A percentile compares a stretch with the other conserved stretches of the same genome.
These are phyloP conservation scores for Verticillium dahliae DNA, from an alignment of 2,329 filamentous ascomycete species.

Conservation along the genomic window DNA sequence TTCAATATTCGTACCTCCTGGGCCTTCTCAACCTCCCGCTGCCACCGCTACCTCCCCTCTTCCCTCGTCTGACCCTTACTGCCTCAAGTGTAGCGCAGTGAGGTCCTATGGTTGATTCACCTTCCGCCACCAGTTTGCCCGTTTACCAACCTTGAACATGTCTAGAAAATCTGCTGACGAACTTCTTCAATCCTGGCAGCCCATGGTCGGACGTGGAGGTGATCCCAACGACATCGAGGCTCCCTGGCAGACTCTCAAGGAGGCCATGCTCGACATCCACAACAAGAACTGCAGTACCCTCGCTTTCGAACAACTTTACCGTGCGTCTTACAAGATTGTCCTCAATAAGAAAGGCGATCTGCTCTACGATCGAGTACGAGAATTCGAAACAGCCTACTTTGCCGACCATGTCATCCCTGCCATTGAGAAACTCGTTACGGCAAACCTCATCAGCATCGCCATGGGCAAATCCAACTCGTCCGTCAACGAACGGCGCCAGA, in stretches of 20 bases:
- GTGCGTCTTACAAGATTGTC: conserved; percentile 89
- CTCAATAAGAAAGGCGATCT: conserved; percentile 77
- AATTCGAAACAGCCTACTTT: conserved; percentile 80
- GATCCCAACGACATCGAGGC: conserved; percentile 75
- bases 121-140: background rate
- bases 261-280: conserved; percentile 82
- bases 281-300: conserved; percentile 82
- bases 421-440: conserved; percentile 66
- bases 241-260: conserved; percentile 71
- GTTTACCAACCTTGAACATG: background rate
- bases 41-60: background rate
- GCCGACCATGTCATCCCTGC: conserved; percentile 62
- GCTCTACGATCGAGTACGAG: conserved; percentile 73
- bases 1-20: background rate
- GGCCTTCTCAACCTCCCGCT: background rate
- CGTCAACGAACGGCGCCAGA: conserved; percentile 70
- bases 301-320: conserved; percentile 93
- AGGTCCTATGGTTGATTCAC: conserved; percentile 1
- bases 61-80: too few relatives aligned
- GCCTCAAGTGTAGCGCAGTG: too few relatives aligned
- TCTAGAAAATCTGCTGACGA: conserved; percentile 2
- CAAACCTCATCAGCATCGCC: conserved; percentile 47
- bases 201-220: conserved; percentile 21
- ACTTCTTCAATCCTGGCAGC: conserved; percentile 14
- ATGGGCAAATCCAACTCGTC: conserved; percentile 58